A percentile compares a stretch with the other conserved stretches of the same genome.
These are phyloP conservation scores for Tolypocladium nubicola DNA, from an alignment of 2,329 filamentous ascomycete genomes.

Conservation along the genomic window DNA sequence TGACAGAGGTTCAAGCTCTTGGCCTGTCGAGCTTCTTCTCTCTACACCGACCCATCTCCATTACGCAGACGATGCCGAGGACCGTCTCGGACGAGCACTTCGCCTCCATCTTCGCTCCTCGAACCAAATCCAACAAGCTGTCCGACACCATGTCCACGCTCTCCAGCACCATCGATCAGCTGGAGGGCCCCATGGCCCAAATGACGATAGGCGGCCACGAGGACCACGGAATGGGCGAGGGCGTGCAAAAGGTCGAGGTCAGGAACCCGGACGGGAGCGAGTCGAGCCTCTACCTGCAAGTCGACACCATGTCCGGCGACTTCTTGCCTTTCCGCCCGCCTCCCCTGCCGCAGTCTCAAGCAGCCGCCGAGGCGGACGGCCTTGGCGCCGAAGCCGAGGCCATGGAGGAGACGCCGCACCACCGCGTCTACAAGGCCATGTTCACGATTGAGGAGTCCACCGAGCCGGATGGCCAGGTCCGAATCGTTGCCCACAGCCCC, in stretches of 20 bases:
- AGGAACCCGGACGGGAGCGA: slow-evolving; percentile 46
- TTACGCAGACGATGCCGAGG: slow-evolving; percentile 70
- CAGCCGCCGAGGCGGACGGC: slow-evolving; percentile 26
- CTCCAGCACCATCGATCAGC: slow-evolving; percentile 45
- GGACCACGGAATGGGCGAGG: slow-evolving; percentile 31
- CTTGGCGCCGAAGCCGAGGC: slow-evolving; percentile 19
- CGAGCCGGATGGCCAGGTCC: slow-evolving; percentile 47
- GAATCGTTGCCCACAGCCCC: slow-evolving; percentile 50
- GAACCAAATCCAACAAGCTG: slow-evolving; percentile 38
- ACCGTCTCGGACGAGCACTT: slow-evolving; percentile 65
- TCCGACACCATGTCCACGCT: slow-evolving; percentile 59
- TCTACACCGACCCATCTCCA: slow-evolving; percentile 85
- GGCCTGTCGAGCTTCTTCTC: slow-evolving; percentile 91
- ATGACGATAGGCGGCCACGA: slow-evolving; percentile 34
- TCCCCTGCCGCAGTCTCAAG: slow-evolving; percentile 59
- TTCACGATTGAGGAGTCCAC: slow-evolving; percentile 59
- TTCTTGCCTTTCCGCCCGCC: slow-evolving; percentile 78
- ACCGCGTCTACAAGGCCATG: slow-evolving; percentile 51
- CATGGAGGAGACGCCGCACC: slow-evolving; percentile 28
- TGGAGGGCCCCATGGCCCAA: slow-evolving; percentile 47
- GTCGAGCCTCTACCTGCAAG: slow-evolving; percentile 52
- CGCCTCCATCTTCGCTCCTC: slow-evolving; percentile 67
- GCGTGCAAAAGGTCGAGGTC: slow-evolving; percentile 38
- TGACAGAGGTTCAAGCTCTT: slow-evolving; percentile 50
- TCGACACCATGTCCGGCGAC: slow-evolving; percentile 57